These are phyloP conservation scores for Diutina pseudorugosa DNA, from an alignment of 1,139 yeast species.

Conservation along the genomic window DNA sequence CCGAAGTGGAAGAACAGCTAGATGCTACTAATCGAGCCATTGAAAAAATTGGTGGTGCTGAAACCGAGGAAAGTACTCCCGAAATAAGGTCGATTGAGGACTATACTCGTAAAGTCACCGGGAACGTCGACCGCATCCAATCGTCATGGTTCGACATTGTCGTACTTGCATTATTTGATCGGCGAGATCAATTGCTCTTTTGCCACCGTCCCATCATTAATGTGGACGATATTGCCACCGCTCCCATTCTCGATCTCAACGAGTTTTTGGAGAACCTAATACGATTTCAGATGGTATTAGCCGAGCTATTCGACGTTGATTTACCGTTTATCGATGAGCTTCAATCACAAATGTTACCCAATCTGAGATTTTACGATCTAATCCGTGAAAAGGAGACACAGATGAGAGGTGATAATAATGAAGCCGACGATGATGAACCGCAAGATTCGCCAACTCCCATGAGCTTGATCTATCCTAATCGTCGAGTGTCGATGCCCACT, in stretches of 20 bases:
- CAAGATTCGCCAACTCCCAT: slow-evolving; percentile 1
- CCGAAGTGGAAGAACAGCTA: not conserved
- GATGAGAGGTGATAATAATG: slow-evolving; percentile 11
- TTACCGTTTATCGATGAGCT: slow-evolving; percentile 26
- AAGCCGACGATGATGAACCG: slow-evolving; percentile 8
- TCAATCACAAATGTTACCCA: slow-evolving; percentile 17
- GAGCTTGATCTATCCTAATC: not conserved
- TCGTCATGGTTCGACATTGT: not conserved
- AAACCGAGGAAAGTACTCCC: not conserved
- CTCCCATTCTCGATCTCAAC: slow-evolving; percentile 12
- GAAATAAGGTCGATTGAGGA: not conserved
- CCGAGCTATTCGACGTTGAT: slow-evolving; percentile 14
- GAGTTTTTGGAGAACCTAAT: slow-evolving; percentile 30
- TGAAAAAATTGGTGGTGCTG: not conserved
- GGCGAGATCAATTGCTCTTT: not conserved
- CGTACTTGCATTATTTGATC: not conserved
- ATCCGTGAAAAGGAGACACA: slow-evolving; percentile 24
- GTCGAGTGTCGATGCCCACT: not conserved
- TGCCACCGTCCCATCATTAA: slow-evolving; percentile 2
- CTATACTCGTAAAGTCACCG: not conserved
- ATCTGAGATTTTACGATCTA: slow-evolving; percentile 21
- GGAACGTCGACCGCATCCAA: not conserved
- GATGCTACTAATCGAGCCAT: not conserved
- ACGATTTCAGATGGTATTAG: slow-evolving; percentile 18
- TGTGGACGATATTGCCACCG: not conserved